These are phyloP conservation scores for Gleditsia sinensis DNA, from an alignment of 306 rosid genomes.

Conservation along the genomic window DNA sequence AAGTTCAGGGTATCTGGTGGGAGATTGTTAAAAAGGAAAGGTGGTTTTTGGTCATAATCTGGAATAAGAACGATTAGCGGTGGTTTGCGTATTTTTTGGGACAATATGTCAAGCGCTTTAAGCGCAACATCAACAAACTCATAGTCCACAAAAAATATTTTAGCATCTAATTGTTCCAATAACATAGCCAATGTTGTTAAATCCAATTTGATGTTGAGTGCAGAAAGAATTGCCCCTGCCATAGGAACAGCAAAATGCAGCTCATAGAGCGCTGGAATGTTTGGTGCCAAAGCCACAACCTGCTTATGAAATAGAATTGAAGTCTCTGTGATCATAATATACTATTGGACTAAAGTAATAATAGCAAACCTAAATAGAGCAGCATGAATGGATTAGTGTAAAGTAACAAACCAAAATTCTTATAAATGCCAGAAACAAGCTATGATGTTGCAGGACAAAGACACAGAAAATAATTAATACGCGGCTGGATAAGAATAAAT, in stretches of 20 bases:
- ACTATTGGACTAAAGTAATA: background rate
- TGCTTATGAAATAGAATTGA: conserved; percentile 32
- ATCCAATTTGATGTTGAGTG: conserved; percentile 67
- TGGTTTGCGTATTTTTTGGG: conserved; percentile 43
- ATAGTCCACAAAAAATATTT: conserved; percentile 61
- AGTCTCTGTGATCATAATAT: background rate
- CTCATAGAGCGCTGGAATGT: conserved; percentile 77
- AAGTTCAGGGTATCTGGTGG: conserved; percentile 48
- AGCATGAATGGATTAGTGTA: background rate
- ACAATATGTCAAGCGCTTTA: conserved; percentile 41
- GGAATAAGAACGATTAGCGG: conserved; percentile 62
- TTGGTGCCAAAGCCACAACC: conserved; percentile 83
- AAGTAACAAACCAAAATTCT: background rate
- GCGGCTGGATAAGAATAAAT: background rate
- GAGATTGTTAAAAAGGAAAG: conserved; percentile 13
- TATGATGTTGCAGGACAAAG: background rate
- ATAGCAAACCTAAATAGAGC: background rate
- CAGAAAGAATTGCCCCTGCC: conserved; percentile 77
- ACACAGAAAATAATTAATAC: background rate
- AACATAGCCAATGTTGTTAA: conserved; percentile 47
- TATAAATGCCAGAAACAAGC: background rate
- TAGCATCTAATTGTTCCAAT: conserved; percentile 62
- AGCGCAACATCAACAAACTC: conserved; percentile 53
- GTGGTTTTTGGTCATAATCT: conserved; percentile 27
- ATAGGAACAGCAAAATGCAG: conserved; percentile 82